These are phyloP conservation scores for Thraustotheca clavata DNA, from an alignment of 352 stramenopile species.

Conservation along the genomic window DNA sequence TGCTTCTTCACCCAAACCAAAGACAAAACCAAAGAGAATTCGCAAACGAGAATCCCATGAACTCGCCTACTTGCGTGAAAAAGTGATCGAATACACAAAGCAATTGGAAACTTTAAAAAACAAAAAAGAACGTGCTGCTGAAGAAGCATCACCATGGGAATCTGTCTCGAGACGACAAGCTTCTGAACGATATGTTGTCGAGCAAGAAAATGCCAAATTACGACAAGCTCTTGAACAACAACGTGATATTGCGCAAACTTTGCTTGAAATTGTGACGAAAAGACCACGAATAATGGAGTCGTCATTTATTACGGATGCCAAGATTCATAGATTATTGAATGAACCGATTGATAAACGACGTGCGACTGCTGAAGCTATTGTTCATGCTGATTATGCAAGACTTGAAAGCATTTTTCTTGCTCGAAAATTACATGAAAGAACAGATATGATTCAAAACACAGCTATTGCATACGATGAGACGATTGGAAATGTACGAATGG, in stretches of 20 bases:
- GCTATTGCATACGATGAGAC: background rate
- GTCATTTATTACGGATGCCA: background rate
- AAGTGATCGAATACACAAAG: constrained; percentile 8
- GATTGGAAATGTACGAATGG: background rate
- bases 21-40: background rate
- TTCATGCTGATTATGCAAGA: background rate
- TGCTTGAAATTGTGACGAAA: constrained; percentile 10
- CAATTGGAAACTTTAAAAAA: background rate
- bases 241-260: background rate
- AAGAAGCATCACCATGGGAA: constrained; percentile 4
- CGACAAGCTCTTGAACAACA: constrained; percentile 4
- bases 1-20: background rate
- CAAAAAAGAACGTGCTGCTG: background rate
- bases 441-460: background rate
- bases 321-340: background rate
- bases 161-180: constrained; percentile 2
- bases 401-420: constrained; percentile 5
- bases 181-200: background rate
- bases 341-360: background rate
- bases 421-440: background rate
- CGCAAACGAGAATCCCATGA: constrained; percentile 4
- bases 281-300: background rate
- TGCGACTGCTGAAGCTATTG: background rate
- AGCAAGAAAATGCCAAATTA: constrained; percentile 15
- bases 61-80: constrained; percentile 2